These are phyloP conservation scores for Solanum pimpinellifolium DNA, from an alignment of 257 asterid species.

Conservation along the genomic window DNA sequence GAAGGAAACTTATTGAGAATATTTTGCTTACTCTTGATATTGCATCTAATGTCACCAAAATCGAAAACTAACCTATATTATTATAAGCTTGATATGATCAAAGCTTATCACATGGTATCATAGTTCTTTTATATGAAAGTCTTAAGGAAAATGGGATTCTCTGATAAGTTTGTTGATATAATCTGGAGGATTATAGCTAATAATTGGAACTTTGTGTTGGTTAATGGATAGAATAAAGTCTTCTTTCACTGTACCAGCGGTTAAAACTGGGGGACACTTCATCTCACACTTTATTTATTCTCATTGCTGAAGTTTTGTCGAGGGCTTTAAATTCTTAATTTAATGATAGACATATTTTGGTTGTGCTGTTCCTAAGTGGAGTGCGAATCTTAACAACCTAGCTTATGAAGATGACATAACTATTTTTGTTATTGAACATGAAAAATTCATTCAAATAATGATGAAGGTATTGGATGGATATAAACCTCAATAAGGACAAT, in stretches of 20 bases:
- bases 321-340: neutral
- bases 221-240: neutral
- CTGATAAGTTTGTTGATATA: too few species aligned
- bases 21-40: too few species aligned
- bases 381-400: neutral
- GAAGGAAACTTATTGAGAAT: too few species aligned
- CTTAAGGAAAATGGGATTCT: too few species aligned
- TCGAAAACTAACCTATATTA: too few species aligned
- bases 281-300: neutral
- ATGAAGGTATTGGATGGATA: neutral
- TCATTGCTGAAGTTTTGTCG: neutral
- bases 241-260: neutral
- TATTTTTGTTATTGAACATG: neutral
- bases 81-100: too few species aligned
- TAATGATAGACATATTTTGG: neutral
- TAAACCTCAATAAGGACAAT: too few species aligned
- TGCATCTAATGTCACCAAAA: too few species aligned
- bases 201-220: neutral
- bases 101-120: too few species aligned
- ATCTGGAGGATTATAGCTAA: neutral
- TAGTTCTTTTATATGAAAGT: too few species aligned
- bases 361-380: neutral
- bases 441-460: neutral
- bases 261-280: neutral
- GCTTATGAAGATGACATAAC: neutral